Base-by-base conservation (phyloP, 257 asterid species). In the Echites panduratus region DNA sequence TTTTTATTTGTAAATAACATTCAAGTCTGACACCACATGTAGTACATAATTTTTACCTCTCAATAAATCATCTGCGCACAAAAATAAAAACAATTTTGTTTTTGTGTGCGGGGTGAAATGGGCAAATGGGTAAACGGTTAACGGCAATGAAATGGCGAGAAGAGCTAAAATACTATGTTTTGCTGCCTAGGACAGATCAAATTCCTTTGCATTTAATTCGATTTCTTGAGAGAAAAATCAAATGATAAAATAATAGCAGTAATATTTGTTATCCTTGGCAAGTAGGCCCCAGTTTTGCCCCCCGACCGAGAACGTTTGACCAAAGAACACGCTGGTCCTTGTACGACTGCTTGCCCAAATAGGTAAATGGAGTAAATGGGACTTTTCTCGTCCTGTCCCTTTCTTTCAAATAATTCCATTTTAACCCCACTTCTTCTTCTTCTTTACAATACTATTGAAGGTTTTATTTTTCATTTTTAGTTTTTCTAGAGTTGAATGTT, bases 371-470 rank as follows among this genome's bases (percentile, higher is more conserved):
- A 48, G 40, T 59, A 59, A 27, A 11, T 5, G 12, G 65, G 44
- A 14, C 70, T 43, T 27, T n/a, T 58, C 22, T 14, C 10, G 27
- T 62, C 49, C n/a, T 16, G 63, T 72, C 76, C 62, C 62, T 62
- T 72, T 73, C 70, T 22, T 47, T 47, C 63, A 47, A 29, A 47
- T 59, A 73, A 72, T 27, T 59, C 59, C 49, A 44, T 47, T 41
- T 26, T 32, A 11, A 54, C 41, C 54, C 74, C 45, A n/a, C 38
- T 3, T 1, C 38, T 32, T 32, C 38, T 32, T 32, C 38, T 32
- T 32, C 1, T 32, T 32, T 32, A 32, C 3, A 32, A 32, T 32
- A 32, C n/a, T n/a, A n/a, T n/a, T n/a, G n/a, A n/a, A n/a, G n/a
- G n/a, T n/a, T n/a, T n/a, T n/a, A n/a, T n/a, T n/a, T n/a, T n/a